Evolutionary conservation across 331 rosid genomes (phyloP).

Genomic region (Rosa hybrid): DNA sequence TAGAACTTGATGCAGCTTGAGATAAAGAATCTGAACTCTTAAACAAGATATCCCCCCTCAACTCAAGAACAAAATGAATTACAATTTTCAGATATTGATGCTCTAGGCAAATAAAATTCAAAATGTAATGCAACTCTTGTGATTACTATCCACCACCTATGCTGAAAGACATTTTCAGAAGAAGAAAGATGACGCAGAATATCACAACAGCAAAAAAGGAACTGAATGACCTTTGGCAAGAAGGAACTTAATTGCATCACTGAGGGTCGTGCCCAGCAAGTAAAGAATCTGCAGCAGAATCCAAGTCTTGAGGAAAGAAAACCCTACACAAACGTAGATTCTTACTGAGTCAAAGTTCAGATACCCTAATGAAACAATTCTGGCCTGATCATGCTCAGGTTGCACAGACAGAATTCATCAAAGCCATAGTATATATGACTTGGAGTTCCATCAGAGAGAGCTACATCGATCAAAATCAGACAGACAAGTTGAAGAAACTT

Average conservation of each 20-base stretch:
- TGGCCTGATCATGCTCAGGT: background rate
- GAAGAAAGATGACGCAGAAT: background rate
- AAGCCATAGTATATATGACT: background rate
- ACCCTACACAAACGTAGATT: constrained; percentile 58
- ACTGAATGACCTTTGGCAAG: constrained; percentile 1
- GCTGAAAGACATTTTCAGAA: background rate
- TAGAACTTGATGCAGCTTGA: background rate
- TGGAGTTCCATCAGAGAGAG: background rate
- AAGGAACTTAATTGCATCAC: constrained; percentile 6
- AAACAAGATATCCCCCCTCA: background rate
- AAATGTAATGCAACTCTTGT: background rate
- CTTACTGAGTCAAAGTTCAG: constrained; percentile 12
- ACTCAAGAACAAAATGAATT: background rate
- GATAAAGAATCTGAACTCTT: background rate
- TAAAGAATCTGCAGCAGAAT: constrained; percentile 87
- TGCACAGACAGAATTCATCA: background rate
- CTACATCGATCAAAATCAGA: background rate
- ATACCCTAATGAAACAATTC: background rate
- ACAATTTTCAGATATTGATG: background rate
- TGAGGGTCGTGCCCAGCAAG: constrained; percentile 46
- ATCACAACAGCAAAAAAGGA: background rate
- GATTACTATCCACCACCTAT: background rate
- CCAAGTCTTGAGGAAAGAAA: constrained; percentile 92
- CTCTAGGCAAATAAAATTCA: background rate
- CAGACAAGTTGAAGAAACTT: background rate